phyloP scores from a whole-genome alignment of 1,284 basidiomycete species.

The Malassezia brasiliensis region DNA sequence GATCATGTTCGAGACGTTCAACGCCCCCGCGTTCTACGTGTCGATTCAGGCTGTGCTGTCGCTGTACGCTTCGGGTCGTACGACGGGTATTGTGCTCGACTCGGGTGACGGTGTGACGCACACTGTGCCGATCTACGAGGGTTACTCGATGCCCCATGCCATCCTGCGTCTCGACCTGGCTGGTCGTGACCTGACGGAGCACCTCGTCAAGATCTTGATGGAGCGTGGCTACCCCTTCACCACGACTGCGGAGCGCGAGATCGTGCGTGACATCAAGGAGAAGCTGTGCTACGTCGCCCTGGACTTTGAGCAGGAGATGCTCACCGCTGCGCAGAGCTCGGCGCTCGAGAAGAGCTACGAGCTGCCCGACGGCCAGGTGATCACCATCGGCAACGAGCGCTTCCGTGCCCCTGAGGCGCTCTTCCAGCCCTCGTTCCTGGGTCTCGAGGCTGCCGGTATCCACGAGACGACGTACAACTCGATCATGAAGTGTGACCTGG shows the following conservation, averaged over 20 bases:
- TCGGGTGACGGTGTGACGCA: conserved; percentile 89
- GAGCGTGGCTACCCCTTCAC: conserved; percentile 93
- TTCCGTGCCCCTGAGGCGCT: conserved; percentile 95
- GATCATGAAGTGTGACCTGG: conserved; percentile 62
- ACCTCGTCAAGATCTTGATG: conserved; percentile 81
- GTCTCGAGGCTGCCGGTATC: conserved; percentile 84
- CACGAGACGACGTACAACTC: conserved; percentile 92
- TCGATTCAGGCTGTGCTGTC: conserved; percentile 86
- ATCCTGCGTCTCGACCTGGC: conserved; percentile 90
- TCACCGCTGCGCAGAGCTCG: conserved; percentile 82
- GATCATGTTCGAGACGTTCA: conserved; percentile 97
- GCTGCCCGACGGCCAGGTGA: conserved; percentile 90
- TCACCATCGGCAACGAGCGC: conserved; percentile 92
- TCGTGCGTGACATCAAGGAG: conserved; percentile 96
- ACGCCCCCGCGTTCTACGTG: conserved; percentile 84
- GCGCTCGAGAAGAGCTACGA: conserved; percentile 91
- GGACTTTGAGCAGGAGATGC: conserved; percentile 92
- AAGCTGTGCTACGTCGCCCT: conserved; percentile 94
- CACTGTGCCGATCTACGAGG: conserved; percentile 89
- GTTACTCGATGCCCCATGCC: conserved; percentile 87
- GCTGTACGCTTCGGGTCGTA: conserved; percentile 82
- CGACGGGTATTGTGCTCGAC: conserved; percentile 84
- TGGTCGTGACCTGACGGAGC: conserved; percentile 83
- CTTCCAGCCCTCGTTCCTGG: conserved; percentile 90
- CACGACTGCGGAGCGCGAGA: conserved; percentile 83